phyloP scores from a whole-genome alignment of 1,284 basidiomycete species.

The Singerocomus inundabilis region DNA sequence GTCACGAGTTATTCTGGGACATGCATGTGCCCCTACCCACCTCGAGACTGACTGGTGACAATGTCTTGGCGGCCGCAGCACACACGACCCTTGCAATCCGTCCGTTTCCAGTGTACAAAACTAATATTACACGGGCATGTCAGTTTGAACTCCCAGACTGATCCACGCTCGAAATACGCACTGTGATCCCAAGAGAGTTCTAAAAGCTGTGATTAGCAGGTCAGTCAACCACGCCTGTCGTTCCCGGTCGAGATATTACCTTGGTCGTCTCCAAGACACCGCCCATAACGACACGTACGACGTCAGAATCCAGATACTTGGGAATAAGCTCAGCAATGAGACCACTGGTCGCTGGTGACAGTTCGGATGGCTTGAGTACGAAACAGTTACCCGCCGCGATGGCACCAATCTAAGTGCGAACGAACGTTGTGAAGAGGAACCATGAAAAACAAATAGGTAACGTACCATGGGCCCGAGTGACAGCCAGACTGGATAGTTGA shows the following conservation, averaged over 20 bases:
- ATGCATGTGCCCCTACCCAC: conserved; percentile 31
- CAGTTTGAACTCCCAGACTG: background rate
- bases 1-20: background rate
- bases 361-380: conserved; percentile 81
- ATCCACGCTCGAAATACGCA: conserved; percentile 37
- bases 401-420: conserved; percentile 53
- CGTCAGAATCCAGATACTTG: conserved; percentile 78
- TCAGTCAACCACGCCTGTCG: background rate
- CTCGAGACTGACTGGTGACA: conserved; percentile 84
- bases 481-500: conserved; percentile 61
- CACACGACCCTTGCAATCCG: conserved; percentile 81
- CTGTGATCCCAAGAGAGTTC: conserved; percentile 87
- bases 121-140: conserved; percentile 30
- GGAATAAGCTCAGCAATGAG: conserved; percentile 74
- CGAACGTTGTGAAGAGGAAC: background rate
- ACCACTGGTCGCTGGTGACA: conserved; percentile 62
- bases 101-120: conserved; percentile 59
- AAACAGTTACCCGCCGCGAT: conserved; percentile 80
- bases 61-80: conserved; percentile 79
- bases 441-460: background rate
- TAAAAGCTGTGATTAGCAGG: conserved; percentile 47
- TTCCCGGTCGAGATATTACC: conserved; percentile 32
- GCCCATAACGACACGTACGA: conserved; percentile 76
- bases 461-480: conserved; percentile 54
- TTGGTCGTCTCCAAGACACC: conserved; percentile 73